Conservation (phyloP, 345 rosid species). For the Aethionema arabicum region DNA sequence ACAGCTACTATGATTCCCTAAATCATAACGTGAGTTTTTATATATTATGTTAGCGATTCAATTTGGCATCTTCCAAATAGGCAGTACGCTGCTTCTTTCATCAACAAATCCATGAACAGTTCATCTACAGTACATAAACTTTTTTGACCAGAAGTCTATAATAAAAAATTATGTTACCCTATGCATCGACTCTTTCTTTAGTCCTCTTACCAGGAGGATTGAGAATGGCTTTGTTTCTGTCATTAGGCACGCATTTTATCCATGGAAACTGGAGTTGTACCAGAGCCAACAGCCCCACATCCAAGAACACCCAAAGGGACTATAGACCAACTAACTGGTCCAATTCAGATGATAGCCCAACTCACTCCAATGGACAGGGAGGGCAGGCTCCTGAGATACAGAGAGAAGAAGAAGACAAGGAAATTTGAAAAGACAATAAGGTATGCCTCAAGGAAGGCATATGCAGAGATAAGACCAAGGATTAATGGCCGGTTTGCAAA, state of each 20-base stretch:
- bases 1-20: constrained; percentile 46
- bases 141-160: neutral
- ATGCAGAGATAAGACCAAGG: constrained; percentile 88
- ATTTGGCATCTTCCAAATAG: constrained; percentile 6
- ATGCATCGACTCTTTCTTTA: constrained; percentile 29
- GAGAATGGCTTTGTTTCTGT: constrained; percentile 33
- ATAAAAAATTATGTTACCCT: neutral
- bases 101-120: neutral
- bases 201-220: constrained; percentile 29
- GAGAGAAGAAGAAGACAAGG: constrained; percentile 84
- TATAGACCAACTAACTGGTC: constrained; percentile 53
- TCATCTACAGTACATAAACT: neutral
- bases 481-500: constrained; percentile 94
- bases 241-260: constrained; percentile 64
- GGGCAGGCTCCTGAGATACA: constrained; percentile 88
- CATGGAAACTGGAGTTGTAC: constrained; percentile 61
- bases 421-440: constrained; percentile 94
- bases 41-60: constrained; percentile 8
- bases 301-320: constrained; percentile 51
- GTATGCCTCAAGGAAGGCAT: constrained; percentile 96
- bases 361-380: constrained; percentile 83
- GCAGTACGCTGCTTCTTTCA: constrained; percentile 12
- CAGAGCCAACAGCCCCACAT: constrained; percentile 54
- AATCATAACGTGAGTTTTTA: constrained; percentile 55
- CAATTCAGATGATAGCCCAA: constrained; percentile 56